phyloP scores from a whole-genome alignment of 768 basidiomycete species.

The Boletus reticulatus region DNA sequence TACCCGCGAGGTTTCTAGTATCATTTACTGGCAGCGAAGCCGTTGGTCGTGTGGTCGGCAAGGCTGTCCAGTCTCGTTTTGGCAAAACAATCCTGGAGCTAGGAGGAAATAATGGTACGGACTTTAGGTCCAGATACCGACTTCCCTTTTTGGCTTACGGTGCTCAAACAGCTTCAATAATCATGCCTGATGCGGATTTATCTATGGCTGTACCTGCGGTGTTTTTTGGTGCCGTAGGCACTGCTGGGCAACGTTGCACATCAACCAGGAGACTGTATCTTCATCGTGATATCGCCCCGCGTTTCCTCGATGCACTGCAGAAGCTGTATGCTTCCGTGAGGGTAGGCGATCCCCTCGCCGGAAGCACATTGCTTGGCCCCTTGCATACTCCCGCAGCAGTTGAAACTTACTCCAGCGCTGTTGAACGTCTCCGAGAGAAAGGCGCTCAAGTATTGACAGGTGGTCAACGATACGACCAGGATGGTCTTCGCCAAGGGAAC shows the following conservation, averaged over 20 bases:
- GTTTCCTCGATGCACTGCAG: constrained; percentile 74
- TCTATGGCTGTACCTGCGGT: constrained; percentile 86
- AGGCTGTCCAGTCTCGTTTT: constrained; percentile 80
- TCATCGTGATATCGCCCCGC: constrained; percentile 72
- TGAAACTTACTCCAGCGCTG: constrained; percentile 57
- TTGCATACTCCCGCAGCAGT: constrained; percentile 73
- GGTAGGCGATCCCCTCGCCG: constrained; percentile 83
- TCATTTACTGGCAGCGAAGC: constrained; percentile 95
- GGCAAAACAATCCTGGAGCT: constrained; percentile 90
- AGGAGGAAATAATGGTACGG: constrained; percentile 91
- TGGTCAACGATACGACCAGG: constrained; percentile 52
- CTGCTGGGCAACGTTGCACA: constrained; percentile 77
- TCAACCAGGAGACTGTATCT: constrained; percentile 89
- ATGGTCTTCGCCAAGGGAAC: constrained; percentile 64
- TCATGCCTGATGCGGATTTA: constrained; percentile 93
- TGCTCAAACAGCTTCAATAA: constrained; percentile 66
- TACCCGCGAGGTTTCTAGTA: constrained; percentile 44
- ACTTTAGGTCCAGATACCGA: constrained; percentile 14
- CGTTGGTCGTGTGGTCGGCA: constrained; percentile 86
- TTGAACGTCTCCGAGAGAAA: constrained; percentile 57
- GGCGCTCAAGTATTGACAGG: constrained; percentile 81
- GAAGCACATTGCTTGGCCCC: constrained; percentile 78
- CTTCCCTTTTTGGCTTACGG: constrained; percentile 15
- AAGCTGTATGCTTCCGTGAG: constrained; percentile 67
- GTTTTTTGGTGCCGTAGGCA: constrained; percentile 92